A percentile compares a stretch with the other conserved stretches of the same genome.
These are phyloP conservation scores for Colletotrichum godetiae DNA, from an alignment of 2,329 filamentous ascomycete species.

Conservation along the genomic window DNA sequence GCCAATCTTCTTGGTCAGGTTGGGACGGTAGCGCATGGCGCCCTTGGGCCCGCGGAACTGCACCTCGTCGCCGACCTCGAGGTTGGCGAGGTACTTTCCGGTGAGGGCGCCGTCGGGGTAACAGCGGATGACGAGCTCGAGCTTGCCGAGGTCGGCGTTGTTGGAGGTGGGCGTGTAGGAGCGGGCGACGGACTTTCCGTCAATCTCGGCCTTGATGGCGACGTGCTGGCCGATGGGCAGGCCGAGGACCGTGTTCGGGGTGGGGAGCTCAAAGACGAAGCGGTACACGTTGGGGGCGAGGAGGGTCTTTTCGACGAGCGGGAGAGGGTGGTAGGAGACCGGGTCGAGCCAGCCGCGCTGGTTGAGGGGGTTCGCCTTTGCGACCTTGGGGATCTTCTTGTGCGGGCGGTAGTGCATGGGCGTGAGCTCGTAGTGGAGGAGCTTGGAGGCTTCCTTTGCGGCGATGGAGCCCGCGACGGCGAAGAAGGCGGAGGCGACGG, in stretches of 20 bases:
- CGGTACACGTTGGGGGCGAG: slow-evolving; percentile 58
- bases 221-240: slow-evolving; percentile 69
- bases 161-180: slow-evolving; percentile 68
- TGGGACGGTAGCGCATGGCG: slow-evolving; percentile 62
- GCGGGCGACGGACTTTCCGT: slow-evolving; percentile 57
- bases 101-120: slow-evolving; percentile 65
- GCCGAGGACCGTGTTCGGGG: slow-evolving; percentile 56
- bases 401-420: slow-evolving; percentile 50
- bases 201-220: slow-evolving; percentile 59
- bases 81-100: slow-evolving; percentile 57
- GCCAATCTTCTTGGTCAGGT: slow-evolving; percentile 57
- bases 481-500: slow-evolving; percentile 48
- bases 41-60: slow-evolving; percentile 67
- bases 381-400: slow-evolving; percentile 51
- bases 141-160: slow-evolving; percentile 57
- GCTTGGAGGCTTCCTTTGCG: slow-evolving; percentile 43
- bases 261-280: slow-evolving; percentile 61
- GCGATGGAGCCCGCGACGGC: slow-evolving; percentile 46
- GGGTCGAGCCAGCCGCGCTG: slow-evolving; percentile 62
- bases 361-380: slow-evolving; percentile 51
- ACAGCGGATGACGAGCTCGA: slow-evolving; percentile 63
- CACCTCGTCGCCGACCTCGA: slow-evolving; percentile 61
- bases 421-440: slow-evolving; percentile 46
- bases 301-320: slow-evolving; percentile 52
- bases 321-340: slow-evolving; percentile 57